phyloP scores from a whole-genome alignment of 2,329 filamentous ascomycete genomes.

The Colletotrichum neosansevieriae region DNA sequence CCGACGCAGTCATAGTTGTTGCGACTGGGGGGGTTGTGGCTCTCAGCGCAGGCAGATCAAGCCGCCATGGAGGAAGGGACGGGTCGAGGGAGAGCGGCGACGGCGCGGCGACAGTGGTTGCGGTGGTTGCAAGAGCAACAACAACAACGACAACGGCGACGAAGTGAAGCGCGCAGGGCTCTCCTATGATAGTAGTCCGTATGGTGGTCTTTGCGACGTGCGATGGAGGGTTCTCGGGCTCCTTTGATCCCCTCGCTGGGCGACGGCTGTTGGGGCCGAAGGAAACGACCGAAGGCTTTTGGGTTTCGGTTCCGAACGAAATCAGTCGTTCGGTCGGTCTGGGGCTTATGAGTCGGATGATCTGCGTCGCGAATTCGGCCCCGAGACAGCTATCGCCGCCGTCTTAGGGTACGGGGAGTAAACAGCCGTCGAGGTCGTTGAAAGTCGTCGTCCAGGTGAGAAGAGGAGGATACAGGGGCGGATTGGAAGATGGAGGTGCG shows the following conservation, averaged over 20 bases:
- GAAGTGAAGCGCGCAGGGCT: not conserved
- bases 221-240: not conserved
- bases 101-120: not conserved
- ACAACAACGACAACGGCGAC: not conserved
- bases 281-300: constrained; percentile 10
- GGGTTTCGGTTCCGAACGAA: constrained; percentile 12
- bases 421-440: constrained; percentile 18
- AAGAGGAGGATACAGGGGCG: not conserved
- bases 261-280: constrained; percentile 34
- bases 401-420: constrained; percentile 26
- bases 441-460: constrained; percentile 1
- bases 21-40: constrained; percentile 43
- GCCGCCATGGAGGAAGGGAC: constrained; percentile 47
- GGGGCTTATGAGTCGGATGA: not conserved
- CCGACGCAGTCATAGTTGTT: constrained; percentile 56
- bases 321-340: not conserved
- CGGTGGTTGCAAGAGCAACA: not conserved
- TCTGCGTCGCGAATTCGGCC: constrained; percentile 37
- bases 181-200: not conserved
- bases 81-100: not conserved
- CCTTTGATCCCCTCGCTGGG: constrained; percentile 10
- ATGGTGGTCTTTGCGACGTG: not conserved
- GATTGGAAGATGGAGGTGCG: constrained; percentile 23
- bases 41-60: constrained; percentile 42
- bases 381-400: constrained; percentile 39